These are phyloP conservation scores for Excoecaria agallocha DNA, from an alignment of 345 rosid genomes.

Conservation along the genomic window DNA sequence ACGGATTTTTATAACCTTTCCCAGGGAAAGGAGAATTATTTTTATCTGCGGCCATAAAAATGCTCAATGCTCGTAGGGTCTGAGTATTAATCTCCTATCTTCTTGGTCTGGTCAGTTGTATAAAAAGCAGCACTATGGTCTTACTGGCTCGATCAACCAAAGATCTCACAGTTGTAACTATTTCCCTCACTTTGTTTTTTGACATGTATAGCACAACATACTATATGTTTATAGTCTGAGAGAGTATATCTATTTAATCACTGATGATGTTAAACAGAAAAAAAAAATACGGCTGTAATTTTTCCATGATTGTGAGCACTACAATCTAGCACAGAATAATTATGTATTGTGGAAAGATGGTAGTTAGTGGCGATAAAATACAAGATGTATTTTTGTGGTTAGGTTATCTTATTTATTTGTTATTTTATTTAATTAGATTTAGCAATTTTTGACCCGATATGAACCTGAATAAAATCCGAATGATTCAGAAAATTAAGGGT, in stretches of 20 bases:
- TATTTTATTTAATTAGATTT: no score
- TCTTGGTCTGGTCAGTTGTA: no score
- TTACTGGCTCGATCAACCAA: not conserved
- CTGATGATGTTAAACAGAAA: not conserved
- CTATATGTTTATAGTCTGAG: conserved; percentile 21
- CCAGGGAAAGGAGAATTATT: conserved; percentile 16
- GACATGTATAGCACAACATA: conserved; percentile 26
- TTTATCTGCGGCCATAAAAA: conserved; percentile 15
- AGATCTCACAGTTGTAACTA: conserved; percentile 19
- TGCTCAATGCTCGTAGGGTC: conserved; percentile 15
- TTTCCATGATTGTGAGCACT: conserved; percentile 1
- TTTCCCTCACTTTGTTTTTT: conserved; percentile 4
- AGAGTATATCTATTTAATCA: conserved; percentile 1
- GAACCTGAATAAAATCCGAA: no score
- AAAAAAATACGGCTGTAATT: not conserved
- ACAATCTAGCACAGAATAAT: conserved; percentile 23
- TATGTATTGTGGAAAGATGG: conserved; percentile 15
- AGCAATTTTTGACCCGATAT: no score
- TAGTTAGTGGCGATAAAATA: conserved; percentile 5
- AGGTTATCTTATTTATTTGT: not conserved
- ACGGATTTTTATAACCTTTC: conserved; percentile 13
- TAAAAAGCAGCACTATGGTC: conserved; percentile 12
- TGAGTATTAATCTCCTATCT: conserved; percentile 18
- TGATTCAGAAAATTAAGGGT: no score
- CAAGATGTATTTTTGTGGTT: not conserved